Evolutionary conservation across 164 flowering plant species (phyloP), one percentile per base, ranked within the genome.

Genomic region (Hamamelis virginiana): DNA sequence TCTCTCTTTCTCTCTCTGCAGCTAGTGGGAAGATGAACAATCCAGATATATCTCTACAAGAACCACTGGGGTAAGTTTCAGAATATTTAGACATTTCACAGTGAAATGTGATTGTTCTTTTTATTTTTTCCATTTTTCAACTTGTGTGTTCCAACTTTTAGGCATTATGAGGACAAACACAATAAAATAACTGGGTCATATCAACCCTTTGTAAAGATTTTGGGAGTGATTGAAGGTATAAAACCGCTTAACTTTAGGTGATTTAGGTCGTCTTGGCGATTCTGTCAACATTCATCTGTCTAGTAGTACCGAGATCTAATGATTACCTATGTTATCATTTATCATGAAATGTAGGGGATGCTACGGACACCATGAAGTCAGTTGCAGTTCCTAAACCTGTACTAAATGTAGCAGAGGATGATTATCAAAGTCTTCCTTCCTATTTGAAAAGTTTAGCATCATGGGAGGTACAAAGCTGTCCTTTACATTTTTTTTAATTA

Each of bases 361-460:
- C 5, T 18, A 47, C 18, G 38, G 76, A 74, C 58, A 71, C 73
- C 10, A 23, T 23, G 59, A 77, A 75, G 27, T 58, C 70, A 44
- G 61, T 38, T 67, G 80, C 60, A 71, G 78, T 71, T 60, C 27
- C 74, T 28, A 60, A 70, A 57, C 66, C 66, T 43, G 14, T 60
- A 13, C 73, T 90, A 66, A 76, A 63, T 50, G 72, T 90, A 19
- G 77, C 82, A 0, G 79, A 80, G 75, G 90, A 86, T 69, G 96
- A 86, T 64, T 94, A 86, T 70, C 91, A 90, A 61, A 72, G 68
- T 59, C 91, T 94, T 64, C 98, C 96, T 21, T 85, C 91, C 66
- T 85, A 82, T 67, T 77, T 94, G 85, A 94, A 78, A 75, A 76
- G 73, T 64, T 75, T 94, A 71, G 87, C 90, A 70, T 5, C 6